phyloP scores from a whole-genome alignment of 495 filamentous ascomycete genomes.

The Daldinia vernicosa region DNA sequence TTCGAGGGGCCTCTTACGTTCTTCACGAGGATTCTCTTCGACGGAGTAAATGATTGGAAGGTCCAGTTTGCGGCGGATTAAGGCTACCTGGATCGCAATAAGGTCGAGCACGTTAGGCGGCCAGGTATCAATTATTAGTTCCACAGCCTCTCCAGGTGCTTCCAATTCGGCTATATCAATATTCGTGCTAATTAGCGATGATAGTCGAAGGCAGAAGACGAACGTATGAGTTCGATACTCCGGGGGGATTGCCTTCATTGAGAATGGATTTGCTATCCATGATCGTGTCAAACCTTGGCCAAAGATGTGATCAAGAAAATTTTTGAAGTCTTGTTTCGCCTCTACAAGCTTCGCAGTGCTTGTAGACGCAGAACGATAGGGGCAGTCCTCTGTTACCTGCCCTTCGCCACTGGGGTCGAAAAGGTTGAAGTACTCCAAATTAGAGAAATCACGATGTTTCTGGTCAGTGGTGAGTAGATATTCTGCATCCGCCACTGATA shows the following conservation, averaged over 20 bases:
- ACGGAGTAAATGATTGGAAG: slow-evolving; percentile 76
- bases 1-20: slow-evolving; percentile 47
- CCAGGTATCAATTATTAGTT: slow-evolving; percentile 73
- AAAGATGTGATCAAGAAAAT: slow-evolving; percentile 72
- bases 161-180: slow-evolving; percentile 70
- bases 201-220: slow-evolving; percentile 69
- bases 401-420: slow-evolving; percentile 56
- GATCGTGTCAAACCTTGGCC: slow-evolving; percentile 63
- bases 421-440: slow-evolving; percentile 83
- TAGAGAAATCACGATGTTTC: slow-evolving; percentile 71
- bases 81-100: slow-evolving; percentile 66
- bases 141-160: slow-evolving; percentile 75
- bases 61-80: slow-evolving; percentile 69
- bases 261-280: slow-evolving; percentile 75
- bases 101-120: slow-evolving; percentile 59
- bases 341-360: slow-evolving; percentile 66
- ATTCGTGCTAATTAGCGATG: slow-evolving; percentile 62
- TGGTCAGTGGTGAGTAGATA: slow-evolving; percentile 63
- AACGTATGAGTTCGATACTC: slow-evolving; percentile 73
- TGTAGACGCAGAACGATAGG: slow-evolving; percentile 61
- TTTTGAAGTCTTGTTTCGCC: slow-evolving; percentile 77
- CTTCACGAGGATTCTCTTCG: slow-evolving; percentile 61
- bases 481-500: slow-evolving; percentile 60
- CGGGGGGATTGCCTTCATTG: slow-evolving; percentile 71
- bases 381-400: slow-evolving; percentile 51